Evolutionary conservation across 306 rosid species (phyloP), one percentile per base, ranked within the genome.

Genomic region (Lathyrus aphaca): DNA sequence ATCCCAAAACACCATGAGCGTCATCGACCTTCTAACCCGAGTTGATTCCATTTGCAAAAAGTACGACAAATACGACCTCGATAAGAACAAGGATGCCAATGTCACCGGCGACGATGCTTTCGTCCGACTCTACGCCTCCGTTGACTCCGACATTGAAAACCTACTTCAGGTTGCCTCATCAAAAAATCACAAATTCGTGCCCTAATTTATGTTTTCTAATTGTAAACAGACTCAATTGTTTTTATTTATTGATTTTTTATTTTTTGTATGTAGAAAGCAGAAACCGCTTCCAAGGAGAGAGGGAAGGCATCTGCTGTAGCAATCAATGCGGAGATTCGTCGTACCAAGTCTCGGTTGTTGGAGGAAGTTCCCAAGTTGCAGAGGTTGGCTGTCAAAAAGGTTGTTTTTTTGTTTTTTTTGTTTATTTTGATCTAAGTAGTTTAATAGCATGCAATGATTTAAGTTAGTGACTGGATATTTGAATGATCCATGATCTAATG

Each of bases 301-400:
- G 91, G 74, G 23, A 89, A 83, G 78, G 99, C 99, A 14, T 87
- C 99, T 38, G 86, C 86, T 6, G 99, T 91, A 66, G 96, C 97
- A 13, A 44, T 95, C 87, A 95, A 91, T 87, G 97, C 97, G 1
- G 99, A 95, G 89, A 84, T 95, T 86, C 99, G 99, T 76, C 92
- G 97, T 48, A 91, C 90, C 14, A 95, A 95, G 79, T 88, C 96
- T 76, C 78, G 96, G 46, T 84, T 95, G 81, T 78, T 87, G 21
- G 99, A 95, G 74, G 99, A 95, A 81, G 91, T 95, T 19, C 97
- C 99, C 61, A 95, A 95, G 74, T 79, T 95, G 91, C 97, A 91
- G 90, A 86, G 90, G 37, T 73, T 95, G 80, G 97, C 99, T 64
- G 25, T 91, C 3, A 91, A 95, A 78, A 91, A 90, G 96, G 99